A percentile compares a stretch with the other conserved stretches of the same genome.
phyloP scores from a whole-genome alignment of 495 filamentous ascomycete genomes.

The Lentithecium fluviatile region DNA sequence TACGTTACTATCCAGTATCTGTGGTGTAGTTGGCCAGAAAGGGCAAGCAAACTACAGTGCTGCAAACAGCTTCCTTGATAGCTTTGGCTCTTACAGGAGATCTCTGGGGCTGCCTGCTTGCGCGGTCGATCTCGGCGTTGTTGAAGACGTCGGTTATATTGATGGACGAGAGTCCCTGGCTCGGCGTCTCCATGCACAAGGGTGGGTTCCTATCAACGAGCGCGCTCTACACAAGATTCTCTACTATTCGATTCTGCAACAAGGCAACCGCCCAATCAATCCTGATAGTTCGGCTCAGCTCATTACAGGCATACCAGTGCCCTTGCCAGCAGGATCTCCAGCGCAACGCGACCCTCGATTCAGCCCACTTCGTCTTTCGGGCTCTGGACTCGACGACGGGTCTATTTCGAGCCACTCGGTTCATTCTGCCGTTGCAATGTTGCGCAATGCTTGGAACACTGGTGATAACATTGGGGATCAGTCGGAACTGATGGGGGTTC shows the following conservation, averaged over 20 bases:
- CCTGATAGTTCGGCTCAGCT: background rate
- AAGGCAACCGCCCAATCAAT: background rate
- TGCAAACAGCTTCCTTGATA: slow-evolving; percentile 1
- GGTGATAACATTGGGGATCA: background rate
- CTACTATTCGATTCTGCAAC: background rate
- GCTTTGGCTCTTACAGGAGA: background rate
- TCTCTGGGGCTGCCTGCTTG: background rate
- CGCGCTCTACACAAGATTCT: background rate
- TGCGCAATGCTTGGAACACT: background rate
- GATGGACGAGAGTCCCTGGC: background rate
- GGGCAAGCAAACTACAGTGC: slow-evolving; percentile 16
- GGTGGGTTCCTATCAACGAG: background rate
- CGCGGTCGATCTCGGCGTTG: slow-evolving; percentile 16
- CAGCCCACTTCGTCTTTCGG: background rate
- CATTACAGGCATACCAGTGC: background rate
- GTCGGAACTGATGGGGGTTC: background rate
- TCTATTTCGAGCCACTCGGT: background rate
- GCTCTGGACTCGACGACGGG: too few species aligned
- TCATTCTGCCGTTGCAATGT: background rate
- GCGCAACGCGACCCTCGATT: background rate
- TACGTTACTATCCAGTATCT: slow-evolving; percentile 3
- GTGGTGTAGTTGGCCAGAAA: slow-evolving; percentile 7
- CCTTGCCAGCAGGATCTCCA: background rate
- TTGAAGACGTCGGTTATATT: slow-evolving; percentile 19
- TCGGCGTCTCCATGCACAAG: background rate